Evolutionary conservation across 2,329 filamentous ascomycete genomes (phyloP).

Genomic region (Alternaria viburni): DNA sequence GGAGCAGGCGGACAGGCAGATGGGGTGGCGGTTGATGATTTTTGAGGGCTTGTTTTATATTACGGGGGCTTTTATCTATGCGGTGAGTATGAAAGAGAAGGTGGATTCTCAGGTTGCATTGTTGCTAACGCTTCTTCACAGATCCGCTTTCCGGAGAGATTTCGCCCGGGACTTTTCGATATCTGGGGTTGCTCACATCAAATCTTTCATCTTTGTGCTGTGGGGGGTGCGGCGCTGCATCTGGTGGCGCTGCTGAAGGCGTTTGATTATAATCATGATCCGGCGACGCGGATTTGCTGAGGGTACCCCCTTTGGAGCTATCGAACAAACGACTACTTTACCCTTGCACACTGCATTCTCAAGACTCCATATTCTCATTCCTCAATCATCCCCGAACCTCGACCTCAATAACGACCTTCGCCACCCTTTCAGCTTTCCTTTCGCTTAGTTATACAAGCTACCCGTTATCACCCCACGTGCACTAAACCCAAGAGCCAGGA

Average conservation of each 20-base stretch:
- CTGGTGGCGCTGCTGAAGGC: constrained; percentile 1
- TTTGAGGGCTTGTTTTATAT: constrained; percentile 5
- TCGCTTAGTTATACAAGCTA: background rate
- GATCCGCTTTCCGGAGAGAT: constrained; percentile 2
- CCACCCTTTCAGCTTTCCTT: background rate
- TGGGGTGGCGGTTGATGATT: constrained; percentile 13
- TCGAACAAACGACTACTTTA: background rate
- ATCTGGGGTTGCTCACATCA: constrained; percentile 10
- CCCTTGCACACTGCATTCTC: background rate
- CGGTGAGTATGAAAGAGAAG: background rate
- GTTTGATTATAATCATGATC: constrained; percentile 9
- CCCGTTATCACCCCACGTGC: background rate
- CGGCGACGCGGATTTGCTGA: constrained; percentile 2
- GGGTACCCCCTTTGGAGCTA: background rate
- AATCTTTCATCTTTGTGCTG: constrained; percentile 9
- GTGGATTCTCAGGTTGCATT: no score
- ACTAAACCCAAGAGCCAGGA: background rate
- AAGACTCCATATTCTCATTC: background rate
- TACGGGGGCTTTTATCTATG: constrained; percentile 7
- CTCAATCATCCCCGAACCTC: background rate
- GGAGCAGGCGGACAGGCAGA: constrained; percentile 9
- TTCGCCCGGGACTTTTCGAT: constrained; percentile 2
- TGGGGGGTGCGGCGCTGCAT: background rate
- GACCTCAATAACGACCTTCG: background rate
- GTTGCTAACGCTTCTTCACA: no score